A percentile compares a stretch with the other conserved stretches of the same genome.
These are phyloP conservation scores for Cadophora sp. DNA, from an alignment of 2,329 filamentous ascomycete genomes.

Conservation along the genomic window DNA sequence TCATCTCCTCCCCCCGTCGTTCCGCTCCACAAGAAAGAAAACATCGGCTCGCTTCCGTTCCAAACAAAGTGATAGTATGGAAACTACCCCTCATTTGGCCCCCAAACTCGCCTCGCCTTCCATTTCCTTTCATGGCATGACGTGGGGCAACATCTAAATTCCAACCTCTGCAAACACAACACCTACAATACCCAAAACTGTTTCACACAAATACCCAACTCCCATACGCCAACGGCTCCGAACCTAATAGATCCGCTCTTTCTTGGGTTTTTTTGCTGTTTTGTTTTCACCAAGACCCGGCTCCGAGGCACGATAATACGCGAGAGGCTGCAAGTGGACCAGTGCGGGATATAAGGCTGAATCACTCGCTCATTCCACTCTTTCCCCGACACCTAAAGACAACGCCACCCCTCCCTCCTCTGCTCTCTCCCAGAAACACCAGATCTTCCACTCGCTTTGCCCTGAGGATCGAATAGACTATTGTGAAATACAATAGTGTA, in stretches of 20 bases:
- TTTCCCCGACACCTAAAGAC: not conserved
- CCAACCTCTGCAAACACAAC: not conserved
- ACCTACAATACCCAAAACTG: not conserved
- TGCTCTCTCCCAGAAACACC: not conserved
- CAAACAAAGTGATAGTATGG: no score
- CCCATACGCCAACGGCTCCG: not conserved
- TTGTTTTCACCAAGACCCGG: not conserved
- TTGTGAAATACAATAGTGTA: not conserved
- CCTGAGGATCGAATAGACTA: not conserved
- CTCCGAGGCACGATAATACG: slow-evolving; percentile 7
- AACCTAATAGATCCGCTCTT: no score
- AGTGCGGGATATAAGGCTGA: slow-evolving; percentile 4
- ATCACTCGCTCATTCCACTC: not conserved
- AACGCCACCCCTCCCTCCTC: not conserved
- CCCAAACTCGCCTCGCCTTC: not conserved
- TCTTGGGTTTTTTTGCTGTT: not conserved
- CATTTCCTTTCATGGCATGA: slow-evolving; percentile 1
- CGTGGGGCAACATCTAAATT: slow-evolving; percentile 9
- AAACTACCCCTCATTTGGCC: not conserved
- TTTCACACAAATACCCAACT: not conserved
- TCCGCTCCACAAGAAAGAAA: not conserved
- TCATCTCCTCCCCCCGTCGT: no score
- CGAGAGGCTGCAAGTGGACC: slow-evolving; percentile 1
- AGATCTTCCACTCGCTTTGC: not conserved
- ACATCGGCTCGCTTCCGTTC: slow-evolving; percentile 5